These are phyloP conservation scores for Keithomyces neogunnii DNA, from an alignment of 2,329 filamentous ascomycete species.

Conservation along the genomic window DNA sequence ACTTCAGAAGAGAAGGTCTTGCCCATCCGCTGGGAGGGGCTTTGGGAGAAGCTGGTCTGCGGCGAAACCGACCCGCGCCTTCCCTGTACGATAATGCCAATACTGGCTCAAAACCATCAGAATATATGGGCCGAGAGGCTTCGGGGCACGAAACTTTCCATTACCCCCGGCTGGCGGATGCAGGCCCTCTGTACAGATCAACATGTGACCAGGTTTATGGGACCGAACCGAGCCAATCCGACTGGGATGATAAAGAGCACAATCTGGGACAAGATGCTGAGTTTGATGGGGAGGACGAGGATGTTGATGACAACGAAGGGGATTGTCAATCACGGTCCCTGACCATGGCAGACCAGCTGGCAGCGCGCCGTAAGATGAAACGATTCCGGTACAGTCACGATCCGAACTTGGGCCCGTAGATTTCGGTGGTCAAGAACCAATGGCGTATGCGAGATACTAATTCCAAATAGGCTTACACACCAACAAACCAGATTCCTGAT, in stretches of 20 bases:
- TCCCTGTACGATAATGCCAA: not conserved
- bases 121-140: not conserved
- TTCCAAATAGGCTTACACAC: constrained; percentile 65
- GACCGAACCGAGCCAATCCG: constrained; percentile 21
- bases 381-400: constrained; percentile 55
- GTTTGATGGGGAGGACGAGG: constrained; percentile 47
- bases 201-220: constrained; percentile 18
- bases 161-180: constrained; percentile 1
- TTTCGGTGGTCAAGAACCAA: not conserved
- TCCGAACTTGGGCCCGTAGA: not conserved
- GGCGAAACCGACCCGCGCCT: not conserved
- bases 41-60: not conserved
- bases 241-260: constrained; percentile 26
- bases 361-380: constrained; percentile 62
- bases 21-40: not conserved
- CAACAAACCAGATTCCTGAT: constrained; percentile 96
- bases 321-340: constrained; percentile 31
- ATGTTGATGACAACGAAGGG: constrained; percentile 38
- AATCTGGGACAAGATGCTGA: constrained; percentile 41
- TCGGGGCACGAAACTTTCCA: not conserved
- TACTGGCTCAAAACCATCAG: not conserved
- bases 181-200: not conserved
- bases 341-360: constrained; percentile 48
- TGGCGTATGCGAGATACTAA: constrained; percentile 22
- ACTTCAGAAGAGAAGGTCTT: not conserved